phyloP scores from a whole-genome alignment of 2,329 filamentous ascomycete genomes.

The Aspergillus cejpii region DNA sequence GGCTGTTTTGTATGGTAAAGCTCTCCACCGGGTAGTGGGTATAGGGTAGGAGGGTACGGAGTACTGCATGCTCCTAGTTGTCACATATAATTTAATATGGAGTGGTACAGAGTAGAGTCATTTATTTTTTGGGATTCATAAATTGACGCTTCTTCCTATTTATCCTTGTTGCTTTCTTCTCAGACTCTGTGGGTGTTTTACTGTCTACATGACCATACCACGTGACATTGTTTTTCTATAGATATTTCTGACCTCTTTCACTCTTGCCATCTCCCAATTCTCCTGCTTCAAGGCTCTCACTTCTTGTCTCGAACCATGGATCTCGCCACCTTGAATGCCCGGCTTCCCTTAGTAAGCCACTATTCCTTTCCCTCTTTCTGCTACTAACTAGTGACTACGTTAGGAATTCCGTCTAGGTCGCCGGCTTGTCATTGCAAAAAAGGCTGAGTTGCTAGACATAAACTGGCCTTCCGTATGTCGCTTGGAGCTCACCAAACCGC shows the following conservation, averaged over 20 bases:
- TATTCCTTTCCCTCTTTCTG: slow-evolving; percentile 1
- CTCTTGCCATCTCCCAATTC: slow-evolving; percentile 2
- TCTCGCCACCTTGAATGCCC: neutral
- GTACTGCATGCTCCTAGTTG: too few species aligned
- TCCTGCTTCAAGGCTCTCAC: neutral
- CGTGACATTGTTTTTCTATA: neutral
- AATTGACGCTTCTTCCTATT: too few species aligned
- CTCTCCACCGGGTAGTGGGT: too few species aligned
- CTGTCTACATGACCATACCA: neutral
- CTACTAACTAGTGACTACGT: neutral
- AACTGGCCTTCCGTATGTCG: neutral
- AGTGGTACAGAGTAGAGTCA: too few species aligned
- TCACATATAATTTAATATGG: too few species aligned
- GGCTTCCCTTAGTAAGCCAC: slow-evolving; percentile 3
- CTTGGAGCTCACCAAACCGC: neutral
- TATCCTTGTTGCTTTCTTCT: neutral
- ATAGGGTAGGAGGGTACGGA: too few species aligned
- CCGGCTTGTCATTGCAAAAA: slow-evolving; percentile 1
- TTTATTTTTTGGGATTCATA: too few species aligned
- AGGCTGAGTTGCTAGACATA: slow-evolving; percentile 1
- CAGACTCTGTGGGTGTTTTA: neutral
- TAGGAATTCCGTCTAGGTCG: slow-evolving; percentile 2
- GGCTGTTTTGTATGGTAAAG: too few species aligned
- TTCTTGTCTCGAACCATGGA: slow-evolving; percentile 2
- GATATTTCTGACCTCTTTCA: neutral